Evolutionary conservation across 2,329 filamentous ascomycete species (phyloP).

Genomic region (Ceratocystis diversiconidia): DNA sequence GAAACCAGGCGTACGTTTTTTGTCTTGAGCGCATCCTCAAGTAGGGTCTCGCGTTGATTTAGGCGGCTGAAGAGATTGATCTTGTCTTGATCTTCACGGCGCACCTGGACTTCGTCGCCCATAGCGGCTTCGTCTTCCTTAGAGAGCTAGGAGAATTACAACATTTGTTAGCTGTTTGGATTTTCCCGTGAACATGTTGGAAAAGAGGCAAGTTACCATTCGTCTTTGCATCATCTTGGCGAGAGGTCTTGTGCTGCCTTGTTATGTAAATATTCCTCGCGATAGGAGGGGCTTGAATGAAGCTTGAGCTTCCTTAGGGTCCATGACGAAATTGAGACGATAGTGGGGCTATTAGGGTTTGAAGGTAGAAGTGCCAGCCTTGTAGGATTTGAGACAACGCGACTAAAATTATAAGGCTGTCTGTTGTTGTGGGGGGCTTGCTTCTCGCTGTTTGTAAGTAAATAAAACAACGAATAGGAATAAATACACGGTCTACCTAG

Average conservation of each 20-base stretch:
- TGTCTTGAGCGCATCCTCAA: constrained; percentile 66
- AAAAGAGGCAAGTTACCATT: constrained; percentile 34
- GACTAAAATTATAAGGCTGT: neutral
- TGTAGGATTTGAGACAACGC: constrained; percentile 1
- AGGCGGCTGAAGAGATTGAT: constrained; percentile 96
- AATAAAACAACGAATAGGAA: neutral
- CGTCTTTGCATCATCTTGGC: constrained; percentile 41
- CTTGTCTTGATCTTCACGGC: constrained; percentile 93
- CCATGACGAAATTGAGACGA: neutral
- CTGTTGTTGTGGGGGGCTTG: too few species aligned
- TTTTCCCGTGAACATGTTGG: neutral
- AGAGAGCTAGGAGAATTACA: constrained; percentile 50
- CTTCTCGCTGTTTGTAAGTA: neutral
- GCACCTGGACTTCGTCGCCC: constrained; percentile 78
- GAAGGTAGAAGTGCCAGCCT: neutral
- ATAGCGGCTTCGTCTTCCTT: constrained; percentile 77
- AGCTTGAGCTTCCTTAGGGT: neutral
- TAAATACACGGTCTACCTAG: too few species aligned
- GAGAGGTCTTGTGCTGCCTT: constrained; percentile 12
- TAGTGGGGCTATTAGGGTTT: constrained; percentile 4
- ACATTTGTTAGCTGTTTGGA: constrained; percentile 18
- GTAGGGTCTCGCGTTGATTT: constrained; percentile 65
- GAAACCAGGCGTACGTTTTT: constrained; percentile 53
- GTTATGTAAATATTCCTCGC: too few species aligned
- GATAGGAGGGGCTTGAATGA: neutral